phyloP scores from a whole-genome alignment of 306 rosid genomes.

The Citrullus amarus region DNA sequence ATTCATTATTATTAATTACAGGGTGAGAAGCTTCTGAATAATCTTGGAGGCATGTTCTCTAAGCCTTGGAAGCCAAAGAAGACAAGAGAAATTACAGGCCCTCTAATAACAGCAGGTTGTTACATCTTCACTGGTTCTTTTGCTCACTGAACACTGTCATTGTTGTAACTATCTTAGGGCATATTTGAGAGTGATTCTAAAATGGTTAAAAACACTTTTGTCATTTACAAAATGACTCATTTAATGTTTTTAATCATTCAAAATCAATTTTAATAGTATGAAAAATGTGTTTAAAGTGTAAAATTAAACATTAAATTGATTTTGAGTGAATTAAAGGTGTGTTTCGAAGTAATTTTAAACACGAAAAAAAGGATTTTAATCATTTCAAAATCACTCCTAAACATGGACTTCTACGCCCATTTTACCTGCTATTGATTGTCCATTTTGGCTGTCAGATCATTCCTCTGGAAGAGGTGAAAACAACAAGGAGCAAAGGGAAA shows the following conservation, averaged over 20 bases:
- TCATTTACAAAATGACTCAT: too few relatives aligned
- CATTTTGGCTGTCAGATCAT: slow-evolving; percentile 30
- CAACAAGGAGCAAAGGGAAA: slow-evolving; percentile 38
- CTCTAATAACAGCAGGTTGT: slow-evolving; percentile 73
- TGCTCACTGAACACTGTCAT: neutral
- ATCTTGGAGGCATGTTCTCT: slow-evolving; percentile 94
- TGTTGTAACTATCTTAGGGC: too few relatives aligned
- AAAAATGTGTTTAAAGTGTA: too few relatives aligned
- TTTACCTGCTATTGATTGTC: neutral
- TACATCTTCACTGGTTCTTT: neutral
- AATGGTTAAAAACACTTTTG: too few relatives aligned
- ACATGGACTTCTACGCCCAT: neutral
- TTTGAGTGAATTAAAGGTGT: too few relatives aligned
- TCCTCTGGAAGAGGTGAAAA: slow-evolving; percentile 23
- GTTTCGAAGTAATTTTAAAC: too few relatives aligned
- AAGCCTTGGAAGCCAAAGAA: slow-evolving; percentile 88
- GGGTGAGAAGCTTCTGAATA: slow-evolving; percentile 92
- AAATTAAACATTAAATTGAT: too few relatives aligned
- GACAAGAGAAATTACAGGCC: slow-evolving; percentile 50
- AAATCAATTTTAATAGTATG: too few relatives aligned
- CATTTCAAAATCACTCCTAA: too few relatives aligned
- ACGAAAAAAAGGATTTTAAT: too few relatives aligned
- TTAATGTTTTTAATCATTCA: too few relatives aligned
- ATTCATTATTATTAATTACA: slow-evolving; percentile 10
- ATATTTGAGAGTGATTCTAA: too few relatives aligned